Evolutionary conservation across 208 protist genomes (phyloP), one percentile per base, ranked within the genome.

Genomic region (Angomonas deanei): DNA sequence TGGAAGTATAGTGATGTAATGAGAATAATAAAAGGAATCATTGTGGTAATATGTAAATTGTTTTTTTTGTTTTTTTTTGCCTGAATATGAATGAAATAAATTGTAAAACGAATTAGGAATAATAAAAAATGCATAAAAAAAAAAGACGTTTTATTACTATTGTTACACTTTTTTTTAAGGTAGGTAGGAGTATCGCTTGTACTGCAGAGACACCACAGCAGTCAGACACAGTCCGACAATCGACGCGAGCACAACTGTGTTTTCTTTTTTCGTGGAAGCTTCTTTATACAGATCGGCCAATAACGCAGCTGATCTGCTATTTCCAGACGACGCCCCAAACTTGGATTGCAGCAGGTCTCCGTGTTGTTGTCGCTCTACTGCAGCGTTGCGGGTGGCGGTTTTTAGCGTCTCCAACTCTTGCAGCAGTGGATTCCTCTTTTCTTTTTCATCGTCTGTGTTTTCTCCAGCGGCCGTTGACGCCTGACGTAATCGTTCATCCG

Each of bases 61-160:
- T 15, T 42, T 42, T 42, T 17, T 15, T 42, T 13, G 6, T 19
- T 30, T 30, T 36, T 27, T 56, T 56, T 3, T 11, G 13, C 5
- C 8, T 30, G 31, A 28, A 56, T 10, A 24, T 4, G 50, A 32
- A 56, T 32, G 31, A 56, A 56, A 10, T 10, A 30, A 30, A 53
- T 27, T 23, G 11, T 53, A 24, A 6, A 53, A 6, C 11, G 30
- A 56, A 56, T n/a, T n/a, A 32, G 30, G 17, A n/a, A 28, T 15
- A 32, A 28, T 4, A 56, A 31, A 5, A 36, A 56, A 56, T 31
- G 19, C 0, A 71, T 49, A 65, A 64, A 36, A 69, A 46, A 68
- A 54, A 54, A 27, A 52, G 42, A 42, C 36, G 10, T 60, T 60
- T 36, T 60, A 23, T 60, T 60, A 27, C 26, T 10, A 11, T 21